These are phyloP conservation scores for Arctium lappa DNA, from an alignment of 129 eudicot genomes.

Conservation along the genomic window DNA sequence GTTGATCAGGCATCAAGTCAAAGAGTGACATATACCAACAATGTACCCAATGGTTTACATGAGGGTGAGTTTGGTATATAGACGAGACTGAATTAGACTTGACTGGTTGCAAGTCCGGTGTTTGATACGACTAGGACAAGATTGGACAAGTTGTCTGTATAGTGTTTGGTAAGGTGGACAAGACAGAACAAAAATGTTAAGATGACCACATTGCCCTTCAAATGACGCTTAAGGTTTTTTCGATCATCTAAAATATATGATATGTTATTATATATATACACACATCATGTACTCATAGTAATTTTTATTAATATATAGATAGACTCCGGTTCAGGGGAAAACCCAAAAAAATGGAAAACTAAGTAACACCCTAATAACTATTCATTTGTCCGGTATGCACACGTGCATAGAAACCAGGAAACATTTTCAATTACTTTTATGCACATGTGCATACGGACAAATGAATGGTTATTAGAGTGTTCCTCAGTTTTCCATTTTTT, in stretches of 20 bases:
- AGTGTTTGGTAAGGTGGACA: not conserved
- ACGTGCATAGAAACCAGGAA: too few relatives aligned
- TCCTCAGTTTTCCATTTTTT: too few relatives aligned
- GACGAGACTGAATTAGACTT: not conserved
- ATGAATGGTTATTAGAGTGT: too few relatives aligned
- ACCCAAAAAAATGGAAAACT: too few relatives aligned
- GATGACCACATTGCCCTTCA: not conserved
- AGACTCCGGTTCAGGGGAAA: too few relatives aligned
- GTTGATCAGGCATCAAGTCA: constrained; percentile 18
- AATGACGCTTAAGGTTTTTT: not conserved
- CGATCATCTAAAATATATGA: not conserved
- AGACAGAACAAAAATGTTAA: not conserved
- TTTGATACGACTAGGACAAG: not conserved
- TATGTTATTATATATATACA: not conserved
- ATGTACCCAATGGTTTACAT: not conserved
- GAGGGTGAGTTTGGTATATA: not conserved
- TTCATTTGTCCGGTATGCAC: too few relatives aligned
- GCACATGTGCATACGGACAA: too few relatives aligned
- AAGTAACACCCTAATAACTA: too few relatives aligned
- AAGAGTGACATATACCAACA: not conserved
- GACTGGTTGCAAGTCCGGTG: not conserved
- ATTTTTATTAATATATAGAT: not conserved
- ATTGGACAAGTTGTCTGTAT: not conserved
- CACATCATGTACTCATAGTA: not conserved
- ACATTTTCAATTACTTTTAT: too few relatives aligned